Base-by-base conservation (phyloP, 1,284 basidiomycete species). In the Cryptococcus sp. region DNA sequence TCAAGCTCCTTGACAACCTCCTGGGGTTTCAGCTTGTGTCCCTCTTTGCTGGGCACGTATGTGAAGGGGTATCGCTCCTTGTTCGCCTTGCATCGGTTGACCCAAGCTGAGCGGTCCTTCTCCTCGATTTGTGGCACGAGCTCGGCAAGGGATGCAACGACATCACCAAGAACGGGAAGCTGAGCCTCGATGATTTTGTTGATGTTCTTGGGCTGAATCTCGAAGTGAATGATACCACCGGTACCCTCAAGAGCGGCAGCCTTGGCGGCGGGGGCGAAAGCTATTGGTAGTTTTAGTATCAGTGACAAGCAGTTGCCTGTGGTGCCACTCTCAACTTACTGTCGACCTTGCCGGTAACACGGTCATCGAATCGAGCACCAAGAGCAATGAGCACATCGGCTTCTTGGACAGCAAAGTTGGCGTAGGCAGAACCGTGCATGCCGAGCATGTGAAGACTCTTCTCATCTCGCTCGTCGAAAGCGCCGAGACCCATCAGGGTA, bases 191-290 rank as follows among this genome's bases (percentile, higher is more conserved):
- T 87, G 62, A 99, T 93, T 82, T 99, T 99, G 86, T 99, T 99
- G 81, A 99, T 86, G 82, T 99, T 99, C 84, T 99, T 98, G 51
- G 95, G 92, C 82, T 89, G 88, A 68, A 99, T 93, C 82, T 99
- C 96, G 74, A 98, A 98, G 82, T 99, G 95, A 72, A 99, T 94
- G 81, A 99, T 97, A 55, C 95, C 96, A 27, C 96, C 95, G 1
- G 86, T 85, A 52, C 93, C 91, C 72, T 89, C 84, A 2, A 85
- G 81, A 4, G 95, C 93, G 15, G 95, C 95, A 17, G 89, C 89
- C 53, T 85, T 83, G 0, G 95, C 95, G 22, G 88, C 90, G 27
- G 95, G 95, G 0, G 93, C 95, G 70, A 99, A 99, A 1, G 85
- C 80, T 82, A 61, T 8, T 22, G 10, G 47, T 11, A 58, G 43